Percentiles rank a stretch among this genome's conserved stretches.
Evolutionary conservation across 2,329 filamentous ascomycete genomes (phyloP).

Genomic region (Monilinia fructigena): DNA sequence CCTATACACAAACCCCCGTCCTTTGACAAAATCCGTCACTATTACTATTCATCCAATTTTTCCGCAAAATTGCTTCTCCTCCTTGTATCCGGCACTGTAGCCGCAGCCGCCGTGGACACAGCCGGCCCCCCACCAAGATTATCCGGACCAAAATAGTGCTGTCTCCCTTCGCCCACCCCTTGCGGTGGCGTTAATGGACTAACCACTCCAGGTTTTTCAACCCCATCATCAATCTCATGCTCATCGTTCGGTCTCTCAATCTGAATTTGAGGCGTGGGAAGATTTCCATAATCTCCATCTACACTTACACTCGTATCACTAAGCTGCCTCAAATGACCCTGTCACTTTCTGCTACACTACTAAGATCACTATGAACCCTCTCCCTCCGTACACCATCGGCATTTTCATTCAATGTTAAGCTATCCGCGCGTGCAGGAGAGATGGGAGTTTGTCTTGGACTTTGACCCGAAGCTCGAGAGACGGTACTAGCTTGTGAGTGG

Average conservation of each 20-base stretch:
- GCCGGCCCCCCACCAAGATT: conserved; percentile 25
- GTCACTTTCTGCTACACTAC: conserved; percentile 29
- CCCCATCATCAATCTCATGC: neutral
- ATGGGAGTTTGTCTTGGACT: conserved; percentile 25
- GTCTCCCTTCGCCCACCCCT: conserved; percentile 16
- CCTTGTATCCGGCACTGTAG: neutral
- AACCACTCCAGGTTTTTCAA: conserved; percentile 17
- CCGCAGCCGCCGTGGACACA: neutral
- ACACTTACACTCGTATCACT: conserved; percentile 34
- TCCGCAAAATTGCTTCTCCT: conserved; percentile 2
- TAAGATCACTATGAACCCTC: conserved; percentile 26
- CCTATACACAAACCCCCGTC: neutral
- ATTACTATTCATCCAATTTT: neutral
- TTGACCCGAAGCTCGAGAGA: conserved; percentile 30
- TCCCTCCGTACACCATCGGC: neutral
- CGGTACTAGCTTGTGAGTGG: conserved; percentile 28
- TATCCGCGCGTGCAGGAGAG: conserved; percentile 26
- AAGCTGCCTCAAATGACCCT: conserved; percentile 33
- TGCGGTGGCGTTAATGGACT: conserved; percentile 33
- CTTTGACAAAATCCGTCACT: too few relatives aligned
- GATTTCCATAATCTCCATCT: conserved; percentile 23
- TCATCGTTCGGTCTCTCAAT: neutral
- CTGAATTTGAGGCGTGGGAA: neutral
- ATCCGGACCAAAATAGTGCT: conserved; percentile 25
- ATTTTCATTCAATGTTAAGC: conserved; percentile 25